Conservation (phyloP, 164 flowering plant genomes). For the Vitis vinifera region ASM3070453v1 NC_081822.1:10203501-10204000, state of each 20-base stretch:
- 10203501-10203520: too few relatives aligned
- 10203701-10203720: too few relatives aligned
- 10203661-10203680: too few relatives aligned
- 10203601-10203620: too few relatives aligned
- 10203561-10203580: too few relatives aligned
- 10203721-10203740: neutral
- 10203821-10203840: conserved; percentile 39
- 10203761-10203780: conserved; percentile 74
- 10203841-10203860: conserved; percentile 52
- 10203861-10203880: conserved; percentile 53
- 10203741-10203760: conserved; percentile 25
- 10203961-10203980: neutral
- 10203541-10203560: too few relatives aligned
- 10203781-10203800: conserved; percentile 76
- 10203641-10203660: too few relatives aligned
- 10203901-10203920: conserved; percentile 46
- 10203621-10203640: too few relatives aligned
- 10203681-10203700: too few relatives aligned
- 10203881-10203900: conserved; percentile 66
- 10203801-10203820: conserved; percentile 73
- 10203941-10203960: neutral
- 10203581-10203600: too few relatives aligned
- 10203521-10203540: too few relatives aligned
- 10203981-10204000: conserved; percentile 32
- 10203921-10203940: conserved; percentile 2